A percentile compares a stretch with the other conserved stretches of the same genome.
Evolutionary conservation across 2,329 filamentous ascomycete genomes (phyloP).

Genomic region (Diaporthe citri): DNA sequence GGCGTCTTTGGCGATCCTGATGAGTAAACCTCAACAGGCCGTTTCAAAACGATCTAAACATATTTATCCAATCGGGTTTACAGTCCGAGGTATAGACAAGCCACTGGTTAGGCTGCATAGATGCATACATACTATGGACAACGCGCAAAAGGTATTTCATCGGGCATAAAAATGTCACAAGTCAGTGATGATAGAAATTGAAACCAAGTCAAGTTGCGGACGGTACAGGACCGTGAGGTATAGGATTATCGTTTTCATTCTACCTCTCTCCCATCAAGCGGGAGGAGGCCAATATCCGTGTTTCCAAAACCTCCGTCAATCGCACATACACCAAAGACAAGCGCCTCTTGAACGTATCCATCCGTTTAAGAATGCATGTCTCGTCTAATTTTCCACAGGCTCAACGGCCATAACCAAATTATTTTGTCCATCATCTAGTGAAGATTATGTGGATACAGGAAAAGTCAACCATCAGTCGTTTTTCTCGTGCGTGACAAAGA

Average conservation of each 20-base stretch:
- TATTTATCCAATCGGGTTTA: too few relatives aligned
- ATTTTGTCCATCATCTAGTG: constrained; percentile 21
- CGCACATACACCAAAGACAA: background rate
- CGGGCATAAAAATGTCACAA: background rate
- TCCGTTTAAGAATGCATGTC: background rate
- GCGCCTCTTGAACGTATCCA: background rate
- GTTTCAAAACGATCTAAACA: background rate
- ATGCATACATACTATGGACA: background rate
- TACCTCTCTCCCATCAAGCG: background rate
- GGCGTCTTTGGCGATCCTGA: constrained; percentile 37
- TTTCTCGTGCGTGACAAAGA: background rate
- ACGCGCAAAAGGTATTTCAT: background rate
- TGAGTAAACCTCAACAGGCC: background rate
- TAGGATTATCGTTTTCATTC: constrained; percentile 5
- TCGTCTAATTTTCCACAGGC: background rate
- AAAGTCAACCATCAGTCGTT: constrained; percentile 3
- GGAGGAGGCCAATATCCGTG: background rate
- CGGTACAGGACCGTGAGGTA: background rate
- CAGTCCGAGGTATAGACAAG: background rate
- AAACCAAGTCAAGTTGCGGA: background rate
- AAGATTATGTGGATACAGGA: constrained; percentile 18
- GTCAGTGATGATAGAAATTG: background rate
- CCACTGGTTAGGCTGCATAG: background rate
- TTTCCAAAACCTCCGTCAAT: background rate
- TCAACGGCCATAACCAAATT: background rate